Percentiles rank a stretch among this genome's conserved stretches.
Conservation (phyloP, 2,329 filamentous ascomycete genomes). For the Emmonsiellopsis sp. region DNA sequence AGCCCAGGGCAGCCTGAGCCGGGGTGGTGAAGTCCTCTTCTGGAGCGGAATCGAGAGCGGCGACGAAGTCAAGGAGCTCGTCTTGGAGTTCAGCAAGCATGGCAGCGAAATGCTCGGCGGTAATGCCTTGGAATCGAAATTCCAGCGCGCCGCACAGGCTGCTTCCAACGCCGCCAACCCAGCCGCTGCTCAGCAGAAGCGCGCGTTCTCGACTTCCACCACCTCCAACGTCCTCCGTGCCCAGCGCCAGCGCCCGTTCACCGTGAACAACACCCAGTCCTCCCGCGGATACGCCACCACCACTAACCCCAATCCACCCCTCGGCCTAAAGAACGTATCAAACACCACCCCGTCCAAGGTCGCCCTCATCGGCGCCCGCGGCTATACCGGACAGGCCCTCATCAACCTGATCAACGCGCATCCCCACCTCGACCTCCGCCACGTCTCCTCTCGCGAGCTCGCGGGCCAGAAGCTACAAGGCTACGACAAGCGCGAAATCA, state of each 20-base stretch:
- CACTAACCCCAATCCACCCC: slow-evolving; percentile 66
- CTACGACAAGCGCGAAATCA: slow-evolving; percentile 84
- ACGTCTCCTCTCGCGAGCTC: slow-evolving; percentile 90
- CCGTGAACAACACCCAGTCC: slow-evolving; percentile 20
- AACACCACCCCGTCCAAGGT: slow-evolving; percentile 71
- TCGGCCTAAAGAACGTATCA: slow-evolving; percentile 79
- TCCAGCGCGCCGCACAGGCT: slow-evolving; percentile 66
- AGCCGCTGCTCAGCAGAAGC: slow-evolving; percentile 50
- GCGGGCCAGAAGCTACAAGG: slow-evolving; percentile 78
- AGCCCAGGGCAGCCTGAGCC: slow-evolving; percentile 81
- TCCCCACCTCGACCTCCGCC: slow-evolving; percentile 77
- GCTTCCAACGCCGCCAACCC: slow-evolving; percentile 49
- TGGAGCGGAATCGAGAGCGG: slow-evolving; percentile 85
- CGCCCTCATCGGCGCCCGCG: slow-evolving; percentile 81
- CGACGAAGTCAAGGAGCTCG: slow-evolving; percentile 71
- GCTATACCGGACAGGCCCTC: slow-evolving; percentile 87
- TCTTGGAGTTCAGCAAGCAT: slow-evolving; percentile 74
- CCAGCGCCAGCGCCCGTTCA: slow-evolving; percentile 14
- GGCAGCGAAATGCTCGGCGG: slow-evolving; percentile 82
- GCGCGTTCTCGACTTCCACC: slow-evolving; percentile 56
- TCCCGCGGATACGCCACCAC: slow-evolving; percentile 31
- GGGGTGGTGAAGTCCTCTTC: slow-evolving; percentile 83
- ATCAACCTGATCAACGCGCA: slow-evolving; percentile 81
- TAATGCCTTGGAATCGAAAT: slow-evolving; percentile 76
- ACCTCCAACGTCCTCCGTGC: slow-evolving; percentile 29